phyloP scores from a whole-genome alignment of 306 rosid genomes.

The Crataegus laevigata region DNA sequence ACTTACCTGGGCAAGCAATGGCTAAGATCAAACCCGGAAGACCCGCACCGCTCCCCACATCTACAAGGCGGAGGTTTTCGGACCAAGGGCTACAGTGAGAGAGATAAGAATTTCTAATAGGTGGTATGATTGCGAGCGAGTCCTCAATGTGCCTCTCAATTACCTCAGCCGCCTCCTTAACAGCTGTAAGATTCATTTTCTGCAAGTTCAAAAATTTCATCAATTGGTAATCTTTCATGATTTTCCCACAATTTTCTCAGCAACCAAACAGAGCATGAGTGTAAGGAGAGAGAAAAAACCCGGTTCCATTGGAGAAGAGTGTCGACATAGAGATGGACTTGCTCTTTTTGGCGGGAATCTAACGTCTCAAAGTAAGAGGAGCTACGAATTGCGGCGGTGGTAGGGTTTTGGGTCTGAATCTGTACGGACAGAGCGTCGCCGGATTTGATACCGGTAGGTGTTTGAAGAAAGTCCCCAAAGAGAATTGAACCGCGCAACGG shows the following conservation, averaged over 20 bases:
- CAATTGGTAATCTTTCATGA: background rate
- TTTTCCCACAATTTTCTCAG: slow-evolving; percentile 4
- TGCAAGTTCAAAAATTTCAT: slow-evolving; percentile 11
- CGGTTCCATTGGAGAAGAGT: slow-evolving; percentile 90
- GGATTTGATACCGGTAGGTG: slow-evolving; percentile 41
- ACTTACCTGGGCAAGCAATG: slow-evolving; percentile 79
- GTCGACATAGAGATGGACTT: slow-evolving; percentile 65
- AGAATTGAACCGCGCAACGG: slow-evolving; percentile 20
- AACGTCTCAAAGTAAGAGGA: slow-evolving; percentile 41
- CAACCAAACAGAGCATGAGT: background rate
- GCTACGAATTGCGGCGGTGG: slow-evolving; percentile 5
- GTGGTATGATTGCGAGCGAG: slow-evolving; percentile 70
- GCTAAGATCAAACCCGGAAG: no score
- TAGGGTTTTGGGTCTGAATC: slow-evolving; percentile 17
- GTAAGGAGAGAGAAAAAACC: slow-evolving; percentile 22
- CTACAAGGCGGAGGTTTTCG: slow-evolving; percentile 44
- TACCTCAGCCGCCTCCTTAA: slow-evolving; percentile 54
- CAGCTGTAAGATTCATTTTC: slow-evolving; percentile 85
- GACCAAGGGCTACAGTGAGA: slow-evolving; percentile 23
- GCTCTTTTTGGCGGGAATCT: slow-evolving; percentile 54
- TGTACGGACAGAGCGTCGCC: slow-evolving; percentile 19
- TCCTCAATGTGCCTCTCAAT: slow-evolving; percentile 94
- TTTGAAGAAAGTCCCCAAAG: slow-evolving; percentile 65
- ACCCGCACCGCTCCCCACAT: no score
- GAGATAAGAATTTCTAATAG: slow-evolving; percentile 41